Percentiles rank a stretch among this genome's conserved stretches.
These are phyloP conservation scores for Boletus barrowsii DNA, from an alignment of 768 basidiomycete genomes.

Conservation along the genomic window DNA sequence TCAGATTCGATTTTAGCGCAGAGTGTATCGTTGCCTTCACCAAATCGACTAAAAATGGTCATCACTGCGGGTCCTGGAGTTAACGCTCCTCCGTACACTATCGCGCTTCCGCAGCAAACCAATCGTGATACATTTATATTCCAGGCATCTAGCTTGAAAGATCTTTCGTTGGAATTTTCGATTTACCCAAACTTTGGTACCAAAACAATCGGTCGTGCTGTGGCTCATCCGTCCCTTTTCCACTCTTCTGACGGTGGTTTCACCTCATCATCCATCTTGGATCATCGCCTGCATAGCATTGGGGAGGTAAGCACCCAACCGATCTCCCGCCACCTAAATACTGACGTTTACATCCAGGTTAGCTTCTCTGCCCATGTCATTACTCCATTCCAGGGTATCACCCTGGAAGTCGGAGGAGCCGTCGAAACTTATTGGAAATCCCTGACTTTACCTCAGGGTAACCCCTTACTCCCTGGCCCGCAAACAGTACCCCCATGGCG, in stretches of 20 bases:
- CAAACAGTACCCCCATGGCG: constrained; percentile 37
- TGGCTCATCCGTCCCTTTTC: constrained; percentile 78
- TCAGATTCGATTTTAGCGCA: constrained; percentile 67
- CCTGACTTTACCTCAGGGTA: constrained; percentile 32
- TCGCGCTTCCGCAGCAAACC: constrained; percentile 79
- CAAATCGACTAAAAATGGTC: constrained; percentile 85
- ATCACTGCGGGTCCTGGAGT: constrained; percentile 87
- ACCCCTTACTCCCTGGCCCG: constrained; percentile 30
- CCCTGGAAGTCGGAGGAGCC: constrained; percentile 90
- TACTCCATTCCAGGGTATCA: constrained; percentile 87
- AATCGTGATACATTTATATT: constrained; percentile 76
- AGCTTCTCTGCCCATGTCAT: constrained; percentile 86
- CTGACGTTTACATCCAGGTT: constrained; percentile 48
- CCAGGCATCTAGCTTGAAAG: constrained; percentile 73
- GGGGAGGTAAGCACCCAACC: constrained; percentile 65
- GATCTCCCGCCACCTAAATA: not conserved
- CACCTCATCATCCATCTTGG: constrained; percentile 76
- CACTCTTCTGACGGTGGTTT: constrained; percentile 50
- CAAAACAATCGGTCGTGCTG: constrained; percentile 91
- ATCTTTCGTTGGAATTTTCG: constrained; percentile 85
- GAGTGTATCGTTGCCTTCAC: constrained; percentile 64
- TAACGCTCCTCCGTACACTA: constrained; percentile 84
- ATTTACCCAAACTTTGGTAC: constrained; percentile 97
- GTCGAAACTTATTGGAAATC: constrained; percentile 99
- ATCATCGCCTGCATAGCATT: constrained; percentile 89